A percentile compares a stretch with the other conserved stretches of the same genome.
These are phyloP conservation scores for Chenopodium berlandieri DNA, from an alignment of 148 eudicot genomes.

Conservation along the genomic window DNA sequence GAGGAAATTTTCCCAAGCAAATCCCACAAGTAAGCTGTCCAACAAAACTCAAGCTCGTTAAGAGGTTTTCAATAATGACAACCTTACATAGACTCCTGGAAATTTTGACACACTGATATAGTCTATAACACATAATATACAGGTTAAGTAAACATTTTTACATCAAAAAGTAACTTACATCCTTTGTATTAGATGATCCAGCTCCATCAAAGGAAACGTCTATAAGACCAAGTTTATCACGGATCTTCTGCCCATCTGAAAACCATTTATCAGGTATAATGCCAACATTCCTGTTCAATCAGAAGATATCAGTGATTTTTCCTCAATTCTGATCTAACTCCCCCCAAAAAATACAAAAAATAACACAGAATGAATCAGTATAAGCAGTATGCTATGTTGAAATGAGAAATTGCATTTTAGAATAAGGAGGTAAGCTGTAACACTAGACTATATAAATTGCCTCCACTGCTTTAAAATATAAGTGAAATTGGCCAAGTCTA, in stretches of 20 bases:
- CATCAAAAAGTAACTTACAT: constrained; percentile 11
- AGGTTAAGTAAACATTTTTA: neutral
- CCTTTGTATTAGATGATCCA: neutral
- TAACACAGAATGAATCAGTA: neutral
- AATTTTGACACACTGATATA: neutral
- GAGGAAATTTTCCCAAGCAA: constrained; percentile 4
- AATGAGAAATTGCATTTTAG: neutral
- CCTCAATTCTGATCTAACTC: neutral
- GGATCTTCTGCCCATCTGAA: neutral
- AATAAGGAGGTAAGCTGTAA: neutral
- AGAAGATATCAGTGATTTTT: neutral
- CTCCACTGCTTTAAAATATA: neutral
- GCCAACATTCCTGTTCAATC: constrained; percentile 14
- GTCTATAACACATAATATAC: neutral
- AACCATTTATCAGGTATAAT: constrained; percentile 20
- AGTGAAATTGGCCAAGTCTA: neutral
- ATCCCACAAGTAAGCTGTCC: constrained; percentile 20
- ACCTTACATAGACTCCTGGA: neutral
- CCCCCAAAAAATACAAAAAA: neutral
- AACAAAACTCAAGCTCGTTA: constrained; percentile 14
- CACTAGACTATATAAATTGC: neutral
- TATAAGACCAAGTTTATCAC: constrained; percentile 12
- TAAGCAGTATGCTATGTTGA: neutral
- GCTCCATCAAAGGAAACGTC: neutral
- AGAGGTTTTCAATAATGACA: neutral